These are phyloP conservation scores for Phytophthora fragariaefolia DNA, from an alignment of 352 stramenopile genomes.

Conservation along the genomic window DNA sequence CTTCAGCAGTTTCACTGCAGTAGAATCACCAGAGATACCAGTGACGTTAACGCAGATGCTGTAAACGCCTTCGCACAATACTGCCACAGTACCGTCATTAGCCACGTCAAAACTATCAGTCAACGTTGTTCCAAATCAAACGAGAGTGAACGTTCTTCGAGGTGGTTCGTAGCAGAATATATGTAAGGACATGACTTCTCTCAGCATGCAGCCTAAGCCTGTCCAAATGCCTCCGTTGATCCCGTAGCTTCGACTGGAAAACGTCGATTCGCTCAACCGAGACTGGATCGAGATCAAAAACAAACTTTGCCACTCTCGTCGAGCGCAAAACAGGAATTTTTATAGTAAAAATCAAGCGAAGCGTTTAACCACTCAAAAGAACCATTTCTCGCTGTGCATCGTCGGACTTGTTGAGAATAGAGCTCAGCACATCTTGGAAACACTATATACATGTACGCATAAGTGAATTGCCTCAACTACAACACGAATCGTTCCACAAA, in stretches of 20 bases:
- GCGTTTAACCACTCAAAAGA: neutral
- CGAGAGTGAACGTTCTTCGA: too few relatives aligned
- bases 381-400: conserved; percentile 16
- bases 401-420: conserved; percentile 1
- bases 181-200: too few relatives aligned
- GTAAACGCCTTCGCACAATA: neutral
- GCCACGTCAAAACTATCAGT: neutral
- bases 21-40: neutral
- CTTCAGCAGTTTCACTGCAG: too few relatives aligned
- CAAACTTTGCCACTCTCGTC: conserved; percentile 7
- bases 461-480: too few relatives aligned
- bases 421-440: conserved; percentile 24
- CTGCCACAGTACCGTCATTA: neutral
- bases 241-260: conserved; percentile 23
- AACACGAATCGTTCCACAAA: too few relatives aligned
- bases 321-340: conserved; percentile 17
- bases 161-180: too few relatives aligned
- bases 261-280: conserved; percentile 26
- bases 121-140: neutral
- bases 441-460: conserved; percentile 29
- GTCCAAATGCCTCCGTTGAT: too few relatives aligned
- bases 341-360: conserved; percentile 10
- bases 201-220: too few relatives aligned
- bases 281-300: conserved; percentile 26
- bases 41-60: neutral